Evolutionary conservation across 768 basidiomycete genomes (phyloP).

Genomic region (Lanmaoa rubissima): DNA sequence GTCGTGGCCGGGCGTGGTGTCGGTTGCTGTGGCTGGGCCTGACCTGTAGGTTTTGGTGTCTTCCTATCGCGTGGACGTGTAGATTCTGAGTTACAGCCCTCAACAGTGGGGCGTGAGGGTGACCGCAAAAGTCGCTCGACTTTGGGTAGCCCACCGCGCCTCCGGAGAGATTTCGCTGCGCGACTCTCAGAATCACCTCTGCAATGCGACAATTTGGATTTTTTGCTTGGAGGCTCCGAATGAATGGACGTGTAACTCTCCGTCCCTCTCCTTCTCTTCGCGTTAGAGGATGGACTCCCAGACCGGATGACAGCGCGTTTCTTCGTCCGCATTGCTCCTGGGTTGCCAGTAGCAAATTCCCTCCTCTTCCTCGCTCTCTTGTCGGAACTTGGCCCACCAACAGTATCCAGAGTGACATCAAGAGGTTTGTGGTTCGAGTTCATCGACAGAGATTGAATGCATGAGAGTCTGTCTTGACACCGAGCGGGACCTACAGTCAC

Average conservation of each 20-base stretch:
- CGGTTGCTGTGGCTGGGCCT: not conserved
- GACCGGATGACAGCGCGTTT: constrained; percentile 6
- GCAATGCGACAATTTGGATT: constrained; percentile 9
- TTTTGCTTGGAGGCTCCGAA: constrained; percentile 23
- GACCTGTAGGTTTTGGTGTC: not conserved
- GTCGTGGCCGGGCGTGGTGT: not conserved
- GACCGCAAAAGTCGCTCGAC: constrained; percentile 8
- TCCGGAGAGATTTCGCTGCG: not conserved
- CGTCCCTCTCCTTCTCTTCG: not conserved
- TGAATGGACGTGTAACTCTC: not conserved
- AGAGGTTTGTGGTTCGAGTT: not conserved
- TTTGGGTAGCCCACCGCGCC: not conserved
- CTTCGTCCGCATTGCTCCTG: constrained; percentile 3
- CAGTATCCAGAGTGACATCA: not conserved
- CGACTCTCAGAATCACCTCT: not conserved
- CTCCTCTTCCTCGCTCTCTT: constrained; percentile 15
- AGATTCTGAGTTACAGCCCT: not conserved
- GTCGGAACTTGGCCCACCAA: not conserved
- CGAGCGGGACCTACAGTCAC: not conserved
- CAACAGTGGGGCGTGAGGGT: constrained; percentile 2
- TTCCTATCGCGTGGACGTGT: constrained; percentile 1
- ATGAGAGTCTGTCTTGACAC: not conserved
- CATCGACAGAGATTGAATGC: not conserved
- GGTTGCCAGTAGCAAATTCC: not conserved
- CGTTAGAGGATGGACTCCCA: not conserved